A percentile compares a stretch with the other conserved stretches of the same genome.
Evolutionary conservation across 2,329 filamentous ascomycete genomes (phyloP).

Genomic region (Cladosporium velox): DNA sequence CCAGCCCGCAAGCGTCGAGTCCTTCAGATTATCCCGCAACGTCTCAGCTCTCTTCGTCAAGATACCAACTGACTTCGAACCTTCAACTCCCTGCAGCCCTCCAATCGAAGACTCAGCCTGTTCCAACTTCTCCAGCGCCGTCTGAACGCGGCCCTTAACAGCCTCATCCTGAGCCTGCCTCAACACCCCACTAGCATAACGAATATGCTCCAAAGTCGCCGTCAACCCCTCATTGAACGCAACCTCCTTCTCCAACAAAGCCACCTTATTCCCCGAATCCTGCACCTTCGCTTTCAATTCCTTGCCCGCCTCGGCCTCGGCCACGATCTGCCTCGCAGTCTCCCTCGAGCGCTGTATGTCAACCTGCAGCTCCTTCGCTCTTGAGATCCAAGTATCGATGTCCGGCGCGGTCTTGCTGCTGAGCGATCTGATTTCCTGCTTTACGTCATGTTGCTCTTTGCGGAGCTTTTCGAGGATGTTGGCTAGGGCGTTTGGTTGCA

Average conservation of each 20-base stretch:
- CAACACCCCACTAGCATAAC: slow-evolving; percentile 52
- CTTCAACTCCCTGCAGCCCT: slow-evolving; percentile 49
- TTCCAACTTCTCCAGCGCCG: slow-evolving; percentile 52
- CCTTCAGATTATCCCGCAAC: slow-evolving; percentile 66
- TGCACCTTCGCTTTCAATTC: slow-evolving; percentile 65
- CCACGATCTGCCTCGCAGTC: slow-evolving; percentile 78
- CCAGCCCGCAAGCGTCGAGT: slow-evolving; percentile 72
- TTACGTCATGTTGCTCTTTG: slow-evolving; percentile 55
- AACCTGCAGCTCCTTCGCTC: slow-evolving; percentile 79
- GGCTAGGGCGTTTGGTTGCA: slow-evolving; percentile 52
- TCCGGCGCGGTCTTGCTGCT: slow-evolving; percentile 77
- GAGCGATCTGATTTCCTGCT: slow-evolving; percentile 71
- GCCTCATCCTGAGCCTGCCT: slow-evolving; percentile 49
- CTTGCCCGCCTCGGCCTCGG: slow-evolving; percentile 70
- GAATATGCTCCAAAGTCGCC: slow-evolving; percentile 53
- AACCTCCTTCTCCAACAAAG: slow-evolving; percentile 60
- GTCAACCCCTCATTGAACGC: slow-evolving; percentile 59
- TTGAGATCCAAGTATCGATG: slow-evolving; percentile 81
- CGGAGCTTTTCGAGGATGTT: slow-evolving; percentile 54
- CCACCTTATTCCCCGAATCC: slow-evolving; percentile 58
- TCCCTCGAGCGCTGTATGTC: slow-evolving; percentile 81
- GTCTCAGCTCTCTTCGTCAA: slow-evolving; percentile 62
- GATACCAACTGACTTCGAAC: slow-evolving; percentile 7
- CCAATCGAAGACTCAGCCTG: slow-evolving; percentile 57
- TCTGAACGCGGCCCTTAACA: slow-evolving; percentile 46